phyloP scores from a whole-genome alignment of 805 yeast species.

The Lachancea cidri region DNA sequence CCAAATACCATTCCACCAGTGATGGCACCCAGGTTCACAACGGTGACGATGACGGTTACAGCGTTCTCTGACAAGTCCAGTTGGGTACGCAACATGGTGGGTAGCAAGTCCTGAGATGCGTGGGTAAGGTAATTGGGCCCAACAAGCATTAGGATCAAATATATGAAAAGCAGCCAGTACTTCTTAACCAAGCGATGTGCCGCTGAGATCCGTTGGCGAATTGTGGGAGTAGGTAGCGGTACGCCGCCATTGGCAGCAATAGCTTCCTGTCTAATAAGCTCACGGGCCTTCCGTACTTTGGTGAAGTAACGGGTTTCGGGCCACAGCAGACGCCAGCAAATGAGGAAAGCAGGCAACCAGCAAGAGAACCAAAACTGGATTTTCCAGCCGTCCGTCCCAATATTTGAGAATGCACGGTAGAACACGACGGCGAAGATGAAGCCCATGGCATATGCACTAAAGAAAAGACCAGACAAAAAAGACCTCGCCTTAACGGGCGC shows the following conservation, averaged over 20 bases:
- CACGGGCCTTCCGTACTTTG: constrained; percentile 27
- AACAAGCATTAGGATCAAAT: constrained; percentile 56
- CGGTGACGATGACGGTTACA: constrained; percentile 54
- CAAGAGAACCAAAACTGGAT: constrained; percentile 70
- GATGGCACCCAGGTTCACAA: constrained; percentile 64
- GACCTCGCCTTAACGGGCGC: constrained; percentile 57
- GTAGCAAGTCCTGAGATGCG: constrained; percentile 70
- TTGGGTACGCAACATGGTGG: constrained; percentile 56
- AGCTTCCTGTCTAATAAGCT: constrained; percentile 16
- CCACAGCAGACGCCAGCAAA: constrained; percentile 49
- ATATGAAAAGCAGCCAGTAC: constrained; percentile 59
- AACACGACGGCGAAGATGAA: constrained; percentile 62
- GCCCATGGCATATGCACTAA: constrained; percentile 60
- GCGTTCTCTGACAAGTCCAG: constrained; percentile 41
- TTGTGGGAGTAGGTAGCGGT: constrained; percentile 16
- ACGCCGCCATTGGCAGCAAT: constrained; percentile 20
- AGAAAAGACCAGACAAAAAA: constrained; percentile 54
- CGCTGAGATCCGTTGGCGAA: constrained; percentile 21
- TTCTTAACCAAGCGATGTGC: constrained; percentile 37
- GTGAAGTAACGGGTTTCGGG: constrained; percentile 58
- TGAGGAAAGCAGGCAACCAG: constrained; percentile 56
- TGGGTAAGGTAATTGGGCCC: constrained; percentile 71
- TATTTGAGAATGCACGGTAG: constrained; percentile 52
- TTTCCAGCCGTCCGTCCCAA: constrained; percentile 54
- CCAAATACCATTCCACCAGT: constrained; percentile 59